Conservation (phyloP, 208 protist genomes). For the Entamoeba nuttalli region DNA sequence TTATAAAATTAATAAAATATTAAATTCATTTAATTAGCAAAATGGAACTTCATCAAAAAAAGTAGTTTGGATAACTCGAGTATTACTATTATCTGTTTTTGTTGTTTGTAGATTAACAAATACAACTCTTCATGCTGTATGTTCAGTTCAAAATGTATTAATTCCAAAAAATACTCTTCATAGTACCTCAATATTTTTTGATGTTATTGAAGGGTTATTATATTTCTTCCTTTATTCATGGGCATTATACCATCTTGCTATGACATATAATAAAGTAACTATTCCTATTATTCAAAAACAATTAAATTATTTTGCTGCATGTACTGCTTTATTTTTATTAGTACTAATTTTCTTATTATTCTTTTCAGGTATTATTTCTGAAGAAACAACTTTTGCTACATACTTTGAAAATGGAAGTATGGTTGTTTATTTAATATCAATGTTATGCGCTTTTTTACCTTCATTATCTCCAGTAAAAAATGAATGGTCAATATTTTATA, state of each 20-base stretch:
- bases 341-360: not conserved
- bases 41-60: not conserved
- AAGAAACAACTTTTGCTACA: not conserved
- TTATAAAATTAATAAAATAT: too few species aligned
- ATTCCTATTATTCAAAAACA: not conserved
- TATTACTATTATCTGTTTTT: not conserved
- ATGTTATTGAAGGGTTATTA: not conserved
- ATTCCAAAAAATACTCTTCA: not conserved
- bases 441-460: not conserved
- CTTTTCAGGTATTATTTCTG: not conserved
- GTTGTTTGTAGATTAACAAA: not conserved
- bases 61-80: not conserved
- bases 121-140: not conserved
- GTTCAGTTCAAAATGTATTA: not conserved
- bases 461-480: not conserved
- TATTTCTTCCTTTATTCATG: not conserved
- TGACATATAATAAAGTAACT: not conserved
- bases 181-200: not conserved
- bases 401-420: not conserved
- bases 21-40: not conserved
- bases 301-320: not conserved
- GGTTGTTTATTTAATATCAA: not conserved
- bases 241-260: not conserved
- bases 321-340: not conserved
- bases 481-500: not conserved